These are phyloP conservation scores for Rheum nobile DNA, from an alignment of 148 eudicot genomes.

Conservation along the genomic window DNA sequence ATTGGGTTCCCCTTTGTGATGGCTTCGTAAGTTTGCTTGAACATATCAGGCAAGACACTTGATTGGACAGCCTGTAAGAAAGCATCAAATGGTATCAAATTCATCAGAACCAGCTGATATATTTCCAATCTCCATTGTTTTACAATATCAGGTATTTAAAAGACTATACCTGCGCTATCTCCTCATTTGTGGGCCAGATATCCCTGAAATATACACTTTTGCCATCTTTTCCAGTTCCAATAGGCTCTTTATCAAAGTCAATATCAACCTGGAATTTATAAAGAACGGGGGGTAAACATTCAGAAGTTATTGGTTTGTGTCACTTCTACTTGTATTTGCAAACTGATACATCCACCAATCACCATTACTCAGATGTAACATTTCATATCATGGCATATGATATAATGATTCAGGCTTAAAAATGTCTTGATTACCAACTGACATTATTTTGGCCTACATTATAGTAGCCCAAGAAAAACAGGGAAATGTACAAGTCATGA, in stretches of 20 bases:
- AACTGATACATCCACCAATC: too few relatives aligned
- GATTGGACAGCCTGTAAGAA: constrained; percentile 67
- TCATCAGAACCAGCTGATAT: constrained; percentile 37
- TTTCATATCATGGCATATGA: too few relatives aligned
- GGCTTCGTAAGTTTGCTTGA: constrained; percentile 77
- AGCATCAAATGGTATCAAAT: constrained; percentile 20
- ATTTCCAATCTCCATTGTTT: neutral
- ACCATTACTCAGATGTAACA: too few relatives aligned
- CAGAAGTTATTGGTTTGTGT: neutral
- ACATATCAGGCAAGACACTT: constrained; percentile 88
- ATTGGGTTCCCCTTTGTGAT: constrained; percentile 81
- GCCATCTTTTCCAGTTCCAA: constrained; percentile 87
- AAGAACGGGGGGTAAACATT: neutral
- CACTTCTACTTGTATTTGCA: neutral
- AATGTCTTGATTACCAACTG: too few relatives aligned
- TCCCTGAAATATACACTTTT: constrained; percentile 71
- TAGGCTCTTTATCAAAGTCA: constrained; percentile 89
- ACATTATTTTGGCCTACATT: too few relatives aligned
- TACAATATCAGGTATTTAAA: neutral
- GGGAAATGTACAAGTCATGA: too few relatives aligned
- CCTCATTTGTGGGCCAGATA: constrained; percentile 82
- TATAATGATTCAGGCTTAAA: too few relatives aligned
- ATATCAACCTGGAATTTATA: constrained; percentile 59
- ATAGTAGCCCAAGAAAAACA: too few relatives aligned
- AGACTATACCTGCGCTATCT: constrained; percentile 59